Percentiles rank a stretch among this genome's conserved stretches.
Conservation (phyloP, 129 eudicot genomes). For the Tagetes patula region DNA sequence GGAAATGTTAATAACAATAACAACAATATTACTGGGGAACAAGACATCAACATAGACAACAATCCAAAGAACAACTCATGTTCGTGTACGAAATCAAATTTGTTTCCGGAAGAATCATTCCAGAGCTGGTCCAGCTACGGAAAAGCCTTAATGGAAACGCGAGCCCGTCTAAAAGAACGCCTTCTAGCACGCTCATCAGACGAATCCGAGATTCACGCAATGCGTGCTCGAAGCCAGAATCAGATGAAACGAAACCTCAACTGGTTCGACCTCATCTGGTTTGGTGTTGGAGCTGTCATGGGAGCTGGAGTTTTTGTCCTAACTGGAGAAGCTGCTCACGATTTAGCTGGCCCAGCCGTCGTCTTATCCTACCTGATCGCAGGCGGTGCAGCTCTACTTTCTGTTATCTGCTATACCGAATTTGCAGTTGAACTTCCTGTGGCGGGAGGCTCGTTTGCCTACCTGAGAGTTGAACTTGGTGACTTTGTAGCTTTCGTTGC, state of each 20-base stretch:
- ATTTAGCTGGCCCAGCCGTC: conserved; percentile 65
- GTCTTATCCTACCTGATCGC: conserved; percentile 59
- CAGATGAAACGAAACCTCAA: conserved; percentile 59
- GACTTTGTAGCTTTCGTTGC: conserved; percentile 76
- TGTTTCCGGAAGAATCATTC: conserved; percentile 79
- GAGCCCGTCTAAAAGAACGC: conserved; percentile 53
- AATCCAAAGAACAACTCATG: conserved; percentile 28
- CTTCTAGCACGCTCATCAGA: conserved; percentile 58
- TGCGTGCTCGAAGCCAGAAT: conserved; percentile 55
- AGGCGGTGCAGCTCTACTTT: conserved; percentile 67
- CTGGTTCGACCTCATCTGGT: conserved; percentile 82
- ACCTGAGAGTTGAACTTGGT: conserved; percentile 76
- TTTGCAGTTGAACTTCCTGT: conserved; percentile 82
- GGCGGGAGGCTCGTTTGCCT: conserved; percentile 84
- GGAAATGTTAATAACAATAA: conserved; percentile 2
- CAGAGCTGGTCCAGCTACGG: conserved; percentile 61
- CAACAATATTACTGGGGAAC: conserved; percentile 17
- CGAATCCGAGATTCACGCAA: conserved; percentile 42
- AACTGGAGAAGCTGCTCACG: conserved; percentile 63
- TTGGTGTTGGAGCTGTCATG: conserved; percentile 73
- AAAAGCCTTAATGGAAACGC: conserved; percentile 46
- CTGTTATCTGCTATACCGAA: conserved; percentile 78
- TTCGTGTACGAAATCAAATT: conserved; percentile 50
- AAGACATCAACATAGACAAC: conserved; percentile 6
- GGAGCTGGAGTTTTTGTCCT: conserved; percentile 88